Evolutionary conservation across 192 early-diverging fungal genomes (phyloP), one percentile per base, ranked within the genome.

Genomic region (Podila epicladia): DNA sequence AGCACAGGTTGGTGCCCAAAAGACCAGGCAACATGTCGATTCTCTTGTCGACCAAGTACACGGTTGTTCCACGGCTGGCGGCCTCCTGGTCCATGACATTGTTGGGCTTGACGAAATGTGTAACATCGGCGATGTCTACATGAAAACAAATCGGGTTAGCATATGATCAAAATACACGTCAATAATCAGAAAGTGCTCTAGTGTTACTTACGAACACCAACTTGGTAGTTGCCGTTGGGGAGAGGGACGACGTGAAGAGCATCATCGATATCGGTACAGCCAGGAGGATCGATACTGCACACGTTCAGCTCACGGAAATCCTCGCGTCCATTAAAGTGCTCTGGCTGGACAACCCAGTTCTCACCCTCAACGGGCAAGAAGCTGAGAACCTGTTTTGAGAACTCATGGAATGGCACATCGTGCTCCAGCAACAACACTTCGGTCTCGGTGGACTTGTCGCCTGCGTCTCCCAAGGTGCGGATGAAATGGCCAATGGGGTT

Each of bases 231-330:
- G 26, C 95, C 96, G 72, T 96, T 97, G 13, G 91, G 89, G 62
- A 99, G 85, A 55, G 69, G 26, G 24, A 89, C 65, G 2, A 93
- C 93, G 72, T 99, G 98, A 38, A 99, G 88, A 1, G 98, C 97
- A 87, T 99, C 98, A 86, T 99, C 98, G 62, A 99, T 99, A 89
- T 99, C 98, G 0, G 97, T 98, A 90, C 98, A 99, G 8, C 96
- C 94, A 45, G 98, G 98, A 45, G 98, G 98, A 90, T 99, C 98
- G 65, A 99, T 99, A 83, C 95, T 96, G 86, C 97, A 98, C 2
- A 99, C 85, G 73, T 97, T 90, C 58, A 97, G 69, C 53, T 87
- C 62, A 49, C 98, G 89, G 70, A 98, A 91, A 77, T 99, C 98
- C 19, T 82, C 86, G 41, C 98, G 86, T 8, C 89, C 90, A 11